phyloP scores from a whole-genome alignment of 148 eudicot species.

The Heliosperma pusillum region DNA sequence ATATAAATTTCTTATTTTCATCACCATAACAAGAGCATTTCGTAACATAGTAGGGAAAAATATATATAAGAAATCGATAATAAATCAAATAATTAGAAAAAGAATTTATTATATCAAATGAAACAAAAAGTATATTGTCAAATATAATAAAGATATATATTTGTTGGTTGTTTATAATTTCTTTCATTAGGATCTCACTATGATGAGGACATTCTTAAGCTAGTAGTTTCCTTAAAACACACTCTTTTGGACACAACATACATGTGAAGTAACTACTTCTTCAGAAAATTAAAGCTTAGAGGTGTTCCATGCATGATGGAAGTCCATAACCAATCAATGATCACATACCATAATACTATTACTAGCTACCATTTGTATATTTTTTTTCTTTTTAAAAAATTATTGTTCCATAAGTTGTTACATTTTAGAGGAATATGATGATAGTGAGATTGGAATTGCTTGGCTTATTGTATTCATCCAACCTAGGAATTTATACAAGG shows the following conservation, averaged over 20 bases:
- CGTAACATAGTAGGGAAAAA: too few relatives aligned
- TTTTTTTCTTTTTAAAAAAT: too few relatives aligned
- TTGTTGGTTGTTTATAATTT: neutral
- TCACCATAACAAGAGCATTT: too few relatives aligned
- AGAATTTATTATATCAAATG: neutral
- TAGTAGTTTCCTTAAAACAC: neutral
- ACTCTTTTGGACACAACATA: neutral
- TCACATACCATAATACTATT: neutral
- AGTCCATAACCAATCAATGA: conserved; percentile 15
- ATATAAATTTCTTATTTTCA: neutral
- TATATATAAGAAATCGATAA: too few relatives aligned
- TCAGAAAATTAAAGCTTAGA: neutral
- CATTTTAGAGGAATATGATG: too few relatives aligned
- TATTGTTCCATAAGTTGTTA: too few relatives aligned
- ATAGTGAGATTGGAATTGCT: too few relatives aligned
- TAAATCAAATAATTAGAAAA: neutral
- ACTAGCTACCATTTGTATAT: neutral
- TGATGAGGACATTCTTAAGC: neutral
- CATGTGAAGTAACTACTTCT: conserved; percentile 15
- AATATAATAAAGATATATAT: neutral
- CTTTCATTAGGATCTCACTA: neutral
- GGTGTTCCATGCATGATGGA: conserved; percentile 10
- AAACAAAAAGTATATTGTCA: neutral
- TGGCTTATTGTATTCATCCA: too few relatives aligned
- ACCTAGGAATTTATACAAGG: too few relatives aligned